phyloP scores from a whole-genome alignment of 1,284 basidiomycete species.

The Gymnopus androsaceus region DNA sequence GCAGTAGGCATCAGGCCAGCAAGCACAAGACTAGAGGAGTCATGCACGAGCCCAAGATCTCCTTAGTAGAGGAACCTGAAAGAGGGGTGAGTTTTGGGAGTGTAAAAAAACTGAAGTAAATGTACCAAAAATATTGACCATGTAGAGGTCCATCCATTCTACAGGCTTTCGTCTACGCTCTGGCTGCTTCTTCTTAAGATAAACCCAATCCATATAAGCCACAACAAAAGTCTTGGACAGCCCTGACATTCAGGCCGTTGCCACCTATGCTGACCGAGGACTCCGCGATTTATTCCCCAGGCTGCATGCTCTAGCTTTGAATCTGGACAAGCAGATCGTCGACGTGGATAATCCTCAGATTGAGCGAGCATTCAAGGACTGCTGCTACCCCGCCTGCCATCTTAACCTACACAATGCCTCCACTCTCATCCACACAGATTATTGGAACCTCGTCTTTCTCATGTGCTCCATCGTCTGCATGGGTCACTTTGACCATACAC shows the following conservation, averaged over 20 bases:
- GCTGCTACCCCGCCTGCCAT: not conserved
- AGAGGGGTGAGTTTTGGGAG: no score
- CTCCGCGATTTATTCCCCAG: not conserved
- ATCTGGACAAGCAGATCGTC: not conserved
- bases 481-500: not conserved
- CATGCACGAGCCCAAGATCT: no score
- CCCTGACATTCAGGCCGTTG: not conserved
- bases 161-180: no score
- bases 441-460: not conserved
- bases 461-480: not conserved
- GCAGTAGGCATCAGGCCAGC: no score
- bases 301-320: not conserved
- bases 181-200: no score
- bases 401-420: conserved; percentile 1
- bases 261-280: not conserved
- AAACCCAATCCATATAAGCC: no score
- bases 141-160: no score
- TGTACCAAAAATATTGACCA: no score
- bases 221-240: no score
- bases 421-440: not conserved
- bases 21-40: no score
- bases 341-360: not conserved
- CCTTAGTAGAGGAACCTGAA: no score
- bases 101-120: no score
- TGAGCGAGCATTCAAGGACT: not conserved